Evolutionary conservation across 345 rosid species (phyloP).

Genomic region (Rhizophora mangle): DNA sequence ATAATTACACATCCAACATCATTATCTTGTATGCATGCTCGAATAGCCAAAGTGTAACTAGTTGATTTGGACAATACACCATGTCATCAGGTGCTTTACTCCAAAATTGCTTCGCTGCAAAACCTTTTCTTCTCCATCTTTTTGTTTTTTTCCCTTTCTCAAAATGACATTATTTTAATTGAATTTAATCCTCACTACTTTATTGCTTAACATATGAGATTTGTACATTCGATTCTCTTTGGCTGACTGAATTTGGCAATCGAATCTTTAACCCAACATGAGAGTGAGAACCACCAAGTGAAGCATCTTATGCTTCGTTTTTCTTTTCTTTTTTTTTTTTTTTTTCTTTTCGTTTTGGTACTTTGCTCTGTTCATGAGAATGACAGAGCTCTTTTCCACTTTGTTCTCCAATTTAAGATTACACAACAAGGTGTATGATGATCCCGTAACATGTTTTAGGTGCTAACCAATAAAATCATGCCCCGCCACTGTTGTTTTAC

Average conservation of each 20-base stretch:
- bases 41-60: not conserved
- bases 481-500: not conserved
- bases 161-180: slow-evolving; percentile 16
- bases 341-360: not conserved
- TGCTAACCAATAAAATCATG: not conserved
- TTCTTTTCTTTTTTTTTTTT: slow-evolving; percentile 13
- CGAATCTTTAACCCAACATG: slow-evolving; percentile 34
- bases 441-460: not conserved
- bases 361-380: slow-evolving; percentile 19
- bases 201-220: slow-evolving; percentile 8
- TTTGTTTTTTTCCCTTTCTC: too few relatives aligned
- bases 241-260: slow-evolving; percentile 34
- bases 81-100: not conserved
- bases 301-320: slow-evolving; percentile 44
- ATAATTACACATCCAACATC: not conserved
- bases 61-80: not conserved
- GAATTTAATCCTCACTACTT: slow-evolving; percentile 10
- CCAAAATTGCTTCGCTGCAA: not conserved
- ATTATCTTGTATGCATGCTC: not conserved
- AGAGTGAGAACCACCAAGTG: slow-evolving; percentile 30
- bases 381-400: slow-evolving; percentile 8
- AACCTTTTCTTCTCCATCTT: too few relatives aligned
- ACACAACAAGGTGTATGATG: not conserved
- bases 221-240: slow-evolving; percentile 19
- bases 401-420: slow-evolving; percentile 8